Evolutionary conservation across 345 rosid genomes (phyloP), one percentile per base, ranked within the genome.

Genomic region (Populus alba): DNA sequence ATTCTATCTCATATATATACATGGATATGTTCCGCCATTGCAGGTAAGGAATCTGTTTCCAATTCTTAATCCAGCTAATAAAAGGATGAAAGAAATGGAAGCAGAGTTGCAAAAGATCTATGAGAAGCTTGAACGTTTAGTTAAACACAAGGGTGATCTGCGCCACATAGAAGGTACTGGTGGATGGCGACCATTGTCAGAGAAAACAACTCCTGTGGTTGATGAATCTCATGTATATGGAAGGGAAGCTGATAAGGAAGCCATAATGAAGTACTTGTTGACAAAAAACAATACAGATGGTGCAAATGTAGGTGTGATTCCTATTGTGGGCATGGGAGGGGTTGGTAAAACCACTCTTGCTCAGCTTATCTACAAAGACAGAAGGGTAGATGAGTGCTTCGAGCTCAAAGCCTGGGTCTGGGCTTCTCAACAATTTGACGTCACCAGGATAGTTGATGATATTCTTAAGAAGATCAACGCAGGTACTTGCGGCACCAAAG

Each of bases 171-270:
- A 70, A 15, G 37, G 66, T 49, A 62, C 1, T 33, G 61, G 1
- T n/a, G 61, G 45, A 37, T 41, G 22, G 3, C 39, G 25, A 51
- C 66, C 33, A 9, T 62, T 53, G 31, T 31, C 27, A 9, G 70
- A 27, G 55, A 75, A n/a, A 8, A 49, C 18, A 35, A 63, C 72
- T 35, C 49, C 79, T 22, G 13, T 79, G 29, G 72, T 66, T 16
- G 31, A 62, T 38, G 76, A 71, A 49, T 71, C 75, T 18, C 33
- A 20, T 62, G 70, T 53, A 1, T 80, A 63, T 65, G 79, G 79
- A 23, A 80, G 76, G 79, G 79, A 75, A 31, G 67, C 8, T 37
- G 79, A 80, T 39, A 70, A 20, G 68, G 79, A 80, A 80, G 75
- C 67, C 27, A 65, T 80, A 70, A 10, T 80, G 25, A 15, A 51